Base-by-base conservation (phyloP, 2,329 filamentous ascomycete species). In the Tolypocladium endophyticum region DNA sequence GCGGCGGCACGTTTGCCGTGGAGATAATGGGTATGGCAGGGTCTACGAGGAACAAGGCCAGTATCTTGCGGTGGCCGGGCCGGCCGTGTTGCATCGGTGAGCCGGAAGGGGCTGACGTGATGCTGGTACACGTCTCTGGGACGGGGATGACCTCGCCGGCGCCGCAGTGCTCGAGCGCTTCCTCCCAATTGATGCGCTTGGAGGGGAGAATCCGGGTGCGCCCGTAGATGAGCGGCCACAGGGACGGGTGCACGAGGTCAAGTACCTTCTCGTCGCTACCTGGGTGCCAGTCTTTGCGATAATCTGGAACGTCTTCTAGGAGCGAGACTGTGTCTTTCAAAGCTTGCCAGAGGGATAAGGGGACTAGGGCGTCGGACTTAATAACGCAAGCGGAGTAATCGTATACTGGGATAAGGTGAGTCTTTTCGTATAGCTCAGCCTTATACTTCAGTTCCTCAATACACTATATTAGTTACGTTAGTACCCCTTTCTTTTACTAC, bases 171-270 rank as follows among this genome's bases (percentile, higher is more conserved):
- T 69, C 62, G 4, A 79, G 66, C 9, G 73, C 73, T 52, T 72
- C 65, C 4, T 68, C 58, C 1, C 83, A 64, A 3, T 76, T 73
- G 45, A 75, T 68, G 1, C 64, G 62, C 47, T 62, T 65, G 45
- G 70, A 58, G 0, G 64, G 54, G 1, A 73, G 52, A 16, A 73
- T 64, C 2, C 74, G 73, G 2, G 76, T 77, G 18, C 70, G 69
- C 0, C 81, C 82, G 63, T 83, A 85, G 1, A 83, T 67, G 0
- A 88, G 69, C 0, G 86, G 84, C 63, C 79, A 88, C 8, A 88
- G 73, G 0, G 84, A 88, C 1, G 86, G 85, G 63, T 88, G 80
- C 6, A 88, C 77, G 1, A 88, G 72, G 66, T 89, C 81, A 0
- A 86, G 77, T 1, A 89, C 84, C 61, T 77, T 79, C 0, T 73